Evolutionary conservation across 1,139 yeast genomes (phyloP), one percentile per base, ranked within the genome.

Genomic region (Saccharomyces pastorianus): DNA sequence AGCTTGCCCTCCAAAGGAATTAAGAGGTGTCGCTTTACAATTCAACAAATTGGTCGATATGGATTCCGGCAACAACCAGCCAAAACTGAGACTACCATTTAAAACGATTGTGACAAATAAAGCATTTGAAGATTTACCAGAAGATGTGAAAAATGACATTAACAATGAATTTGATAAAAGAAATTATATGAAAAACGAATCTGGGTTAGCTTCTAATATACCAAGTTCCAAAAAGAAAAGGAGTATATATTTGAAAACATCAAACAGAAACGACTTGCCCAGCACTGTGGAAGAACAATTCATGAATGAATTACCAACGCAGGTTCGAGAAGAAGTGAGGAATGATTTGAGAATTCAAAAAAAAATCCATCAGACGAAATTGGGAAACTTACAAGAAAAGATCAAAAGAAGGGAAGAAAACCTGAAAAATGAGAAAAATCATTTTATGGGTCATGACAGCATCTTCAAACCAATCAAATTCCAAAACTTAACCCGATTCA

Each of bases 1-100:
- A 42, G 77, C 79, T 41, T 77, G 87, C 50, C 84, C 86, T 0
- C 83, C 88, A 0, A 65, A 65, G 6, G 96, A 88, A 51, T 70
- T 91, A 13, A 73, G 98, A 53, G 98, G 98, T 0, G 70, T 91
- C 1, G 85, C 95, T 0, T 74, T 91, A 0, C 85, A 83, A 42
- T 75, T 89, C 70, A 76, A 78, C 7, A 81, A 79, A 60, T 71
- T 88, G 49, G 74, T 58, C 27, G 56, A 56, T 28, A 25, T 48
- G 31, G 54, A 53, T 7, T 58, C 51, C 13, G 56, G 51, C 47
- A 57, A 54, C 46, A 58, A 52, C n/a, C 58, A 57, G 51, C 49
- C 61, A 52, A 53, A 62, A 25, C 38, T 14, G 32, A 38, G 47
- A 54, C 28, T 56, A 47, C 58, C 60, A 6, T 53, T 57, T 31